These are phyloP conservation scores for Trametes coccinea DNA, from an alignment of 768 basidiomycete species.

Conservation along the genomic window DNA sequence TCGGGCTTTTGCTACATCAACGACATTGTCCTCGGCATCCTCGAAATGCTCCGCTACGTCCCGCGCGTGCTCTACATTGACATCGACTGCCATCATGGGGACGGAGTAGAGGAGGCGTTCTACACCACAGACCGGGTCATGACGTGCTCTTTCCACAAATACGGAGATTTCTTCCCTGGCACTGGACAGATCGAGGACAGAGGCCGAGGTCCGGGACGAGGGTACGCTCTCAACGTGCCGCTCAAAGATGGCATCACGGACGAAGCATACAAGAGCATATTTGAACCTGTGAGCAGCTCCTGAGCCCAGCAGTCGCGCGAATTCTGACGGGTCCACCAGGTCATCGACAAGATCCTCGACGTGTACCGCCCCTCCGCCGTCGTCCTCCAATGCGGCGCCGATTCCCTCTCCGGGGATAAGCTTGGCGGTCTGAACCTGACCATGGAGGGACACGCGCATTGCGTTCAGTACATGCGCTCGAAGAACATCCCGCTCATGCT, in stretches of 20 bases:
- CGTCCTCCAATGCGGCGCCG: conserved; percentile 93
- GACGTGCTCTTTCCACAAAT: conserved; percentile 97
- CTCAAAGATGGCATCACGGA: conserved; percentile 94
- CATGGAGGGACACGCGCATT: conserved; percentile 93
- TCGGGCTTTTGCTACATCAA: conserved; percentile 99
- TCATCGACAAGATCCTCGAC: conserved; percentile 82
- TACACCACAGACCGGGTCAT: conserved; percentile 97
- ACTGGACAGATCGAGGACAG: conserved; percentile 85
- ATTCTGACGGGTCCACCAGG: conserved; percentile 45
- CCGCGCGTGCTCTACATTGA: conserved; percentile 95
- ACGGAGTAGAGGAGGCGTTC: conserved; percentile 98
- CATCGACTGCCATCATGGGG: conserved; percentile 98
- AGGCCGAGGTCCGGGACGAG: conserved; percentile 80
- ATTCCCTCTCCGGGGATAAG: conserved; percentile 94
- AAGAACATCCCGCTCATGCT: conserved; percentile 87
- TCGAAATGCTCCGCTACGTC: conserved; percentile 85
- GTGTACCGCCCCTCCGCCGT: conserved; percentile 87
- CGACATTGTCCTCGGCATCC: conserved; percentile 91
- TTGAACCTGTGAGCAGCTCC: conserved; percentile 71
- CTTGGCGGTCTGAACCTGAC: conserved; percentile 95
- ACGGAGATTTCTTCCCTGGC: conserved; percentile 92
- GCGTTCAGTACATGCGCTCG: conserved; percentile 81
- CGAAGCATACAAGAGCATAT: conserved; percentile 83
- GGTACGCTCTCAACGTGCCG: conserved; percentile 92
- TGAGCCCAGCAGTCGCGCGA: background rate